Percentiles rank a stretch among this genome's conserved stretches.
phyloP scores from a whole-genome alignment of 768 basidiomycete genomes.

The Tephrocybe sp. region DNA sequence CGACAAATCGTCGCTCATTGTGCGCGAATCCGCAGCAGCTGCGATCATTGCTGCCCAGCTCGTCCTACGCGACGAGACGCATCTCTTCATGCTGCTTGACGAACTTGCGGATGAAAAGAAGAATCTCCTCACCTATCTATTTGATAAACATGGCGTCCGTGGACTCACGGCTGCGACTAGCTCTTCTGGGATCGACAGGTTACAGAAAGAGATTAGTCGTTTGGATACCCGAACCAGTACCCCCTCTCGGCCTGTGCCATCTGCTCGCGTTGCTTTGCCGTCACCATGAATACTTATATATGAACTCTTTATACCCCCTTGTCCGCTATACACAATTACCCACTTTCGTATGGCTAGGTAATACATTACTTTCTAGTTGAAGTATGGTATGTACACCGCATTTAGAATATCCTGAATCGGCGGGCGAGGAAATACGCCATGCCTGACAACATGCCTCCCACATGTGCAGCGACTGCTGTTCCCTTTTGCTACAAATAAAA shows the following conservation, averaged over 20 bases:
- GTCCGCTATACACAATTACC: background rate
- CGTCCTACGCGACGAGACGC: slow-evolving; percentile 78
- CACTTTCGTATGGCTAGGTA: slow-evolving; percentile 2
- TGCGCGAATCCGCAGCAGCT: slow-evolving; percentile 81
- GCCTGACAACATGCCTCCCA: slow-evolving; percentile 65
- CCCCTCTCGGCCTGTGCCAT: slow-evolving; percentile 40
- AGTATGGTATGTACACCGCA: background rate
- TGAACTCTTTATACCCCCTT: background rate
- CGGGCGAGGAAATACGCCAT: slow-evolving; percentile 48
- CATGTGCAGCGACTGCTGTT: slow-evolving; percentile 64
- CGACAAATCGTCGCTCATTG: slow-evolving; percentile 67
- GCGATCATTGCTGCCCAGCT: slow-evolving; percentile 83
- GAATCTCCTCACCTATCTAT: slow-evolving; percentile 84
- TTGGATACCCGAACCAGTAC: slow-evolving; percentile 79
- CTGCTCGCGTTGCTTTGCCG: background rate
- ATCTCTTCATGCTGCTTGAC: slow-evolving; percentile 77
- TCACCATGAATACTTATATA: background rate
- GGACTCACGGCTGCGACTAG: slow-evolving; percentile 36
- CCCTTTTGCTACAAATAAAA: slow-evolving; percentile 37
- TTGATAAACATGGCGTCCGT: slow-evolving; percentile 82
- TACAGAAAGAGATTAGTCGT: slow-evolving; percentile 79
- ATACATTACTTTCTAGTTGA: slow-evolving; percentile 4
- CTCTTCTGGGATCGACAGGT: slow-evolving; percentile 57
- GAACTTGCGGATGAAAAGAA: slow-evolving; percentile 89
- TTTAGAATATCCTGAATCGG: slow-evolving; percentile 31